Base-by-base conservation (phyloP, 108 stramenopile species). In the Aurantiochytrium sp. region DNA sequence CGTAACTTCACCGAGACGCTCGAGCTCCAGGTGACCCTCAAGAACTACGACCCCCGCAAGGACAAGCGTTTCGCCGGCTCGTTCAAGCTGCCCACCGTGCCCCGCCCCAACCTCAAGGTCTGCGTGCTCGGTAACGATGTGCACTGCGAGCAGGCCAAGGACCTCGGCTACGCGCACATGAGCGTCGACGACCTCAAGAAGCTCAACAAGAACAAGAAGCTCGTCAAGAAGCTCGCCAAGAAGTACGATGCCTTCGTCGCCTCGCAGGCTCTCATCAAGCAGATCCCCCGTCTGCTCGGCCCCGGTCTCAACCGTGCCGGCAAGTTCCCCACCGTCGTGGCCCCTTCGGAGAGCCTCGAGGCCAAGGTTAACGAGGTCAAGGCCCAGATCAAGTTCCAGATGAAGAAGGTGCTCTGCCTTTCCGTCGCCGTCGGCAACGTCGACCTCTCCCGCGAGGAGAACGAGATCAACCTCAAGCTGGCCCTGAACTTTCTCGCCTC, bases 141-240 rank as follows among this genome's bases (percentile, higher is more conserved):
- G 76, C 98, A 99, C 93, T 98, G 97, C 92, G 98, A 99, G 92
- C 97, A 99, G 94, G 99, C 98, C 59, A 97, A 97, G 90, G 96
- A 97, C 93, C 97, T 99, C 91, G 88, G 97, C 88, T 92, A 99
- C 55, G 98, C 97, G 89, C 92, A 94, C 95, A 98, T 98, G 98
- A 95, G 95, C 90, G 98, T 98, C 90, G 98, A 98, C 89, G 99
- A 98, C 91, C 93, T 99, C 76, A 99, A 99, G 97, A 99, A 99
- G 95, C 96, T 99, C 91, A 99, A 99, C 99, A 99, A 99, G 96
- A 99, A 99, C 97, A 99, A 99, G 96, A 99, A 99, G 96, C 94
- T 99, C 60, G 98, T 99, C 89, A 99, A 99, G 97, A 99, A 99
- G 95, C 97, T 99, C 73, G 98, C 99, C 90, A 99, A 99, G 97